These are phyloP conservation scores for Madurella mycetomatis DNA, from an alignment of 2,329 filamentous ascomycete species.

Conservation along the genomic window DNA sequence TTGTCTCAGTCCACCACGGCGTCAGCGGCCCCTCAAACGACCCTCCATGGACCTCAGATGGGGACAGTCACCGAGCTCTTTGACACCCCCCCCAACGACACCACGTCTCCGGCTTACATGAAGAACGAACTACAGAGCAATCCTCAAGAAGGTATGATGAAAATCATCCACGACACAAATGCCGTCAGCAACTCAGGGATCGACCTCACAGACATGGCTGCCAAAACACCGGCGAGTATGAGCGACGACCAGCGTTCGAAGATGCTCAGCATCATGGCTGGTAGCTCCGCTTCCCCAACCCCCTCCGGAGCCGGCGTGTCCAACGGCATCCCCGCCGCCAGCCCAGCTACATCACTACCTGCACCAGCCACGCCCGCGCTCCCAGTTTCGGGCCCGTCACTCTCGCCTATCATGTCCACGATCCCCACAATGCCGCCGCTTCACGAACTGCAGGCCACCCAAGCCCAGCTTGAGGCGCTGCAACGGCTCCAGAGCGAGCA, in stretches of 20 bases:
- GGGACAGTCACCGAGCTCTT: constrained; percentile 58
- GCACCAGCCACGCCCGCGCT: constrained; percentile 17
- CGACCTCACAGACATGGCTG: constrained; percentile 54
- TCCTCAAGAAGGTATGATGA: constrained; percentile 60
- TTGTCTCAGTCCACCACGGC: constrained; percentile 30
- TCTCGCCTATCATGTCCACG: constrained; percentile 46
- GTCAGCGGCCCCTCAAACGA: constrained; percentile 28
- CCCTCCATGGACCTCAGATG: constrained; percentile 41
- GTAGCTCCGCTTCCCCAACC: constrained; percentile 33
- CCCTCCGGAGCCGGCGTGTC: constrained; percentile 19
- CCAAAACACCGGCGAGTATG: constrained; percentile 51
- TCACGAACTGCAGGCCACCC: constrained; percentile 62
- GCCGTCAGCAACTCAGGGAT: constrained; percentile 46
- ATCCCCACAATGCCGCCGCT: constrained; percentile 48
- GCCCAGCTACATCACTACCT: constrained; percentile 9
- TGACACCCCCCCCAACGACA: constrained; percentile 47
- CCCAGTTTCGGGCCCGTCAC: constrained; percentile 16
- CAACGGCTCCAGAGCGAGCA: constrained; percentile 76
- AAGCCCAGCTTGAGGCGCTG: constrained; percentile 72
- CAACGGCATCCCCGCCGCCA: constrained; percentile 20
- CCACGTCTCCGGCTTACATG: constrained; percentile 44
- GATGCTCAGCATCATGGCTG: constrained; percentile 58
- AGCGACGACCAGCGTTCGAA: constrained; percentile 54
- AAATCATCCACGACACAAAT: constrained; percentile 61
- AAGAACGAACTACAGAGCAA: constrained; percentile 54